These are phyloP conservation scores for Talaromyces marneffei DNA, from an alignment of 2,329 filamentous ascomycete genomes.

Conservation along the genomic window DNA sequence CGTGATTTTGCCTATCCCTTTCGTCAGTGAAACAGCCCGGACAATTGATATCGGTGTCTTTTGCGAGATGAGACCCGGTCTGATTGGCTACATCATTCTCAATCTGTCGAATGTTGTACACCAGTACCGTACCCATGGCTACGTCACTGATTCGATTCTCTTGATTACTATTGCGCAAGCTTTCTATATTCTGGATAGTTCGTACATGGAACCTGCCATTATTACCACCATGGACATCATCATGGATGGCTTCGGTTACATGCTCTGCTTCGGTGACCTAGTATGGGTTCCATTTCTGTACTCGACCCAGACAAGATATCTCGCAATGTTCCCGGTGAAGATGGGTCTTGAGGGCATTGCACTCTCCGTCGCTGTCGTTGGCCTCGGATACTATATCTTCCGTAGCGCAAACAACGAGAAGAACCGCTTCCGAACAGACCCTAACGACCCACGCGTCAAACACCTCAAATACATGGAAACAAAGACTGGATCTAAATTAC, in stretches of 20 bases:
- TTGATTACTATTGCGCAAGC: conserved; percentile 72
- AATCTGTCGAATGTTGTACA: conserved; percentile 79
- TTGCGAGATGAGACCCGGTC: conserved; percentile 83
- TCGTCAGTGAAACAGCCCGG: conserved; percentile 56
- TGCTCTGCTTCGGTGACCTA: conserved; percentile 88
- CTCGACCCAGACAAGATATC: conserved; percentile 75
- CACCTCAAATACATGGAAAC: conserved; percentile 86
- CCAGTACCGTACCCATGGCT: conserved; percentile 80
- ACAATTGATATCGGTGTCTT: conserved; percentile 87
- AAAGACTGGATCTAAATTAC: conserved; percentile 69
- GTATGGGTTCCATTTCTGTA: conserved; percentile 92
- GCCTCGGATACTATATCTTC: conserved; percentile 81
- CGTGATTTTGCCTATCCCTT: conserved; percentile 58
- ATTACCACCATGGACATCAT: conserved; percentile 93
- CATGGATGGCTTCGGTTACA: conserved; percentile 88
- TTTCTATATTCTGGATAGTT: conserved; percentile 76
- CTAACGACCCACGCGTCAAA: conserved; percentile 68
- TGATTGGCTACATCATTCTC: conserved; percentile 82
- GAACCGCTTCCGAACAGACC: conserved; percentile 86
- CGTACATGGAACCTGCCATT: conserved; percentile 82
- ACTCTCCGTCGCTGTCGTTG: conserved; percentile 61
- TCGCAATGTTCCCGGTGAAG: conserved; percentile 73
- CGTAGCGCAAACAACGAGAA: conserved; percentile 91
- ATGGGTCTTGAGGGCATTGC: conserved; percentile 64
- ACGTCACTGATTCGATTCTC: conserved; percentile 77